Percentiles rank a stretch among this genome's conserved stretches.
Conservation (phyloP, 2,329 filamentous ascomycete genomes). For the Lachnellula hyalina region DNA sequence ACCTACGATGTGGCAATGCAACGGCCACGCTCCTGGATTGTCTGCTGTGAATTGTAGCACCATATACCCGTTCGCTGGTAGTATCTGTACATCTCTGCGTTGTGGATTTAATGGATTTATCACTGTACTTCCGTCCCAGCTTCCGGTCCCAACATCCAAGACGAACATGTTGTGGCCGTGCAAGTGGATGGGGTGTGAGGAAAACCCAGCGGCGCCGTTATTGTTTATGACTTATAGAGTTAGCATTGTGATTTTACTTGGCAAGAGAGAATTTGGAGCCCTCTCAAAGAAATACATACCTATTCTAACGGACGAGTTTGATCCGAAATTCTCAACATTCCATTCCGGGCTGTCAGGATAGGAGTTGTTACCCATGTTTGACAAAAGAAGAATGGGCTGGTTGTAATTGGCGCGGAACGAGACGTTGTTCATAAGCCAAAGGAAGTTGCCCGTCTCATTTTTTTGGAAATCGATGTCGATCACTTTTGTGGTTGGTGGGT, state of each 20-base stretch:
- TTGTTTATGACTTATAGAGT: conserved; percentile 39
- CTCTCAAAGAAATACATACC: conserved; percentile 45
- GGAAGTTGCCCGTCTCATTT: conserved; percentile 44
- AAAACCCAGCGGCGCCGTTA: conserved; percentile 37
- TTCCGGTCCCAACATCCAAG: conserved; percentile 44
- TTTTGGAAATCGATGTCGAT: conserved; percentile 37
- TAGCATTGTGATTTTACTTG: neutral
- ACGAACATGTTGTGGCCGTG: conserved; percentile 69
- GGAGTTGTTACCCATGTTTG: conserved; percentile 45
- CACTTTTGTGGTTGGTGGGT: conserved; percentile 14
- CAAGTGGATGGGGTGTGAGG: conserved; percentile 58
- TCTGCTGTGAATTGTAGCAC: conserved; percentile 43
- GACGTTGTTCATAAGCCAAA: conserved; percentile 45
- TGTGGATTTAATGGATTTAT: conserved; percentile 43
- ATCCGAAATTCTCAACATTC: conserved; percentile 51
- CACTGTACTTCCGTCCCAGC: conserved; percentile 25
- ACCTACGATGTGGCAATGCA: conserved; percentile 42
- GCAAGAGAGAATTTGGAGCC: conserved; percentile 21
- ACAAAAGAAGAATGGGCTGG: conserved; percentile 51
- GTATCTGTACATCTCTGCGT: conserved; percentile 44
- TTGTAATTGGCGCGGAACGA: conserved; percentile 50
- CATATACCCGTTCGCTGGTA: conserved; percentile 38
- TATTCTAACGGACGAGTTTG: conserved; percentile 48
- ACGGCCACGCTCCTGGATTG: conserved; percentile 48
- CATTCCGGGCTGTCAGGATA: conserved; percentile 46